Percentiles rank a stretch among this genome's conserved stretches.
Evolutionary conservation across 139 green algal species (phyloP).

Genomic region (Mesotaenium endlicherianum): DNA sequence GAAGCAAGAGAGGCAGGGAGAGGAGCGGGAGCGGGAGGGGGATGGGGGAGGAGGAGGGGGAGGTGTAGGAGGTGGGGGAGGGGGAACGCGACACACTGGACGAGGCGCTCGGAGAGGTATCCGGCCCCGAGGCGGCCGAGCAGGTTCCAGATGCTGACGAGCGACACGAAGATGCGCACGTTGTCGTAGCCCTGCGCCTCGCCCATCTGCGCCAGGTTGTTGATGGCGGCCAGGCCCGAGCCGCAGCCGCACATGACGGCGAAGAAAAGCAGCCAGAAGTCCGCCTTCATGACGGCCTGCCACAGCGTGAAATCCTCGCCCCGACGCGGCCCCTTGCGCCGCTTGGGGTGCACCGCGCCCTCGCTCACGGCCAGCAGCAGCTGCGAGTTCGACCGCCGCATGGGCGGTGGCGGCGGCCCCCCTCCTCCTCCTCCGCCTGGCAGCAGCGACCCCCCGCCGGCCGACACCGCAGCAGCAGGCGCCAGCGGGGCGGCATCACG

Average conservation of each 20-base stretch:
- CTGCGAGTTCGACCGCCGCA: too few relatives aligned
- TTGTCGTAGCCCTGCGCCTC: slow-evolving; percentile 46
- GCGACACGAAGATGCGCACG: slow-evolving; percentile 62
- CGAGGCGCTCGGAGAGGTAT: slow-evolving; percentile 26
- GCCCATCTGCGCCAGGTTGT: slow-evolving; percentile 73
- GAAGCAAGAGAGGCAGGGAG: too few relatives aligned
- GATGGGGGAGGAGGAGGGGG: too few relatives aligned
- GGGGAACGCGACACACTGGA: slow-evolving; percentile 5
- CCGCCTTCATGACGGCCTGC: slow-evolving; percentile 22
- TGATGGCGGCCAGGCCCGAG: slow-evolving; percentile 69
- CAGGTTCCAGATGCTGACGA: slow-evolving; percentile 78
- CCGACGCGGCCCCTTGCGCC: slow-evolving; percentile 12
- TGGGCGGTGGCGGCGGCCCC: too few relatives aligned
- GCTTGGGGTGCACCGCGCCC: slow-evolving; percentile 10
- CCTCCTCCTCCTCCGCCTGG: too few relatives aligned
- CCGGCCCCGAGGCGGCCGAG: slow-evolving; percentile 53
- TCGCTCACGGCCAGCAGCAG: slow-evolving; percentile 1
- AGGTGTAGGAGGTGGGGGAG: too few relatives aligned
- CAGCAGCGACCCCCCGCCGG: too few relatives aligned
- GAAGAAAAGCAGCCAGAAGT: slow-evolving; percentile 62
- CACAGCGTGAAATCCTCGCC: slow-evolving; percentile 34
- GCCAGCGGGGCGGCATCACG: too few relatives aligned
- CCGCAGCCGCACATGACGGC: slow-evolving; percentile 60
- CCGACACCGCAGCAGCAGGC: too few relatives aligned
- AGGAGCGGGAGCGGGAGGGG: too few relatives aligned